Base-by-base conservation (phyloP, 495 filamentous ascomycete genomes). In the Annulohypoxylon maeteangense region DNA sequence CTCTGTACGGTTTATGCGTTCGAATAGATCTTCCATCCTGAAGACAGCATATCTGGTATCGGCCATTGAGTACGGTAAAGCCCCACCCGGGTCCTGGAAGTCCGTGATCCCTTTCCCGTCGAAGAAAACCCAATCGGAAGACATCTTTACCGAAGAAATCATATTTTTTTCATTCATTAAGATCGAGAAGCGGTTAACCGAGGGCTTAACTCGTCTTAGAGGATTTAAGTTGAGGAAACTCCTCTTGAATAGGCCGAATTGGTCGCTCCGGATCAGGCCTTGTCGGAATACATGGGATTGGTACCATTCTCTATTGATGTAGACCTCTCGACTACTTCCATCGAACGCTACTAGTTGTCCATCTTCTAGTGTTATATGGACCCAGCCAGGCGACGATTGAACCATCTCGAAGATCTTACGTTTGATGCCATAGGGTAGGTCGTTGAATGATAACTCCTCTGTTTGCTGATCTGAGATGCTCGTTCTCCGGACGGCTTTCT, bases 41-140 rank as follows among this genome's bases (percentile, higher is more conserved):
- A 72, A 59, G 8, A 59, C 69, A 20, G 44, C 58, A 5, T 20
- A 42, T 31, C 45, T 42, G 6, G 64, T 48, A 1, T 29, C 7
- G 6, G n/a, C 7, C 0, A 67, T 2, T 6, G 29, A 7, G 1
- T 0, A 1, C 10, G 36, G 38, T 22, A 47, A 31, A 20, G 6
- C 3, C 32, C 34, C 27, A 7, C 0, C 0, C 3, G 4, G 3
- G 0, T 12, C 1, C 8, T n/a, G 0, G 25, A 2, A 1, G 0
- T 20, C 3, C 10, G 32, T 38, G 8, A 18, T 14, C 7, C 18
- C 14, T 12, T 16, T 23, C 3, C 59, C 53, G 6, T 67, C 64
- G 29, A 67, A 64, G 45, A 72, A 59, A 6, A 72, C 63, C 69
- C 69, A 72, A 18, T 67, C 69, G 18, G 54, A 3, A 1, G 27